phyloP scores from a whole-genome alignment of 257 asterid species.

The Solanum neorickii region DNA sequence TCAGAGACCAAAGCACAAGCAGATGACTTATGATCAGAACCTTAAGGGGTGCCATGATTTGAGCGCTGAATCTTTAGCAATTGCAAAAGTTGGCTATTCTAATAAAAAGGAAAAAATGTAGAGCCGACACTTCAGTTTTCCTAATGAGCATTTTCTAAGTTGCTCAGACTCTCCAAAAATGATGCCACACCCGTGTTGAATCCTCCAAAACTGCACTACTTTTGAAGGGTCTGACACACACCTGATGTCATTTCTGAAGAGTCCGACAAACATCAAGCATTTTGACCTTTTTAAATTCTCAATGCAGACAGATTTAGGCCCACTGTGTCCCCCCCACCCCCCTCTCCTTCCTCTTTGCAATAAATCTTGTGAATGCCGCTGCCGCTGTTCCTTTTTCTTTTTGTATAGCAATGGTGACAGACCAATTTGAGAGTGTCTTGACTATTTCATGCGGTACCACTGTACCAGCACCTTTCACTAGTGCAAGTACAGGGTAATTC shows the following conservation, averaged over 20 bases:
- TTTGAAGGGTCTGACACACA: neutral
- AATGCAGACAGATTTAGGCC: neutral
- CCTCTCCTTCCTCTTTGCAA: neutral
- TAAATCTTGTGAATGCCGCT: neutral
- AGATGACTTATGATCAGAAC: neutral
- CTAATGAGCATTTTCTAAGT: neutral
- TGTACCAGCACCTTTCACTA: neutral
- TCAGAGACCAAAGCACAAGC: neutral
- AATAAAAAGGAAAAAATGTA: neutral
- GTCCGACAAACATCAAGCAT: neutral
- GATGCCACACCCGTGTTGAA: neutral
- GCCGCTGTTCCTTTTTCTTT: neutral
- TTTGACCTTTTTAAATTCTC: neutral
- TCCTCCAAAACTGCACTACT: neutral
- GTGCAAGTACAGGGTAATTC: neutral
- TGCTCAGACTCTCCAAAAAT: neutral
- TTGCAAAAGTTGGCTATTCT: neutral
- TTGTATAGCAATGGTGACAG: neutral
- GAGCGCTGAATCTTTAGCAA: neutral
- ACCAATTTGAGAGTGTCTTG: neutral
- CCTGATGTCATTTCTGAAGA: neutral
- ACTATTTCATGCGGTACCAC: neutral
- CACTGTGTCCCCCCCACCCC: neutral
- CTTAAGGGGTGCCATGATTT: neutral
- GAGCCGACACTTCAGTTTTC: neutral